Evolutionary conservation across 1,284 basidiomycete species (phyloP).

Genomic region (Coniferiporia weirii): DNA sequence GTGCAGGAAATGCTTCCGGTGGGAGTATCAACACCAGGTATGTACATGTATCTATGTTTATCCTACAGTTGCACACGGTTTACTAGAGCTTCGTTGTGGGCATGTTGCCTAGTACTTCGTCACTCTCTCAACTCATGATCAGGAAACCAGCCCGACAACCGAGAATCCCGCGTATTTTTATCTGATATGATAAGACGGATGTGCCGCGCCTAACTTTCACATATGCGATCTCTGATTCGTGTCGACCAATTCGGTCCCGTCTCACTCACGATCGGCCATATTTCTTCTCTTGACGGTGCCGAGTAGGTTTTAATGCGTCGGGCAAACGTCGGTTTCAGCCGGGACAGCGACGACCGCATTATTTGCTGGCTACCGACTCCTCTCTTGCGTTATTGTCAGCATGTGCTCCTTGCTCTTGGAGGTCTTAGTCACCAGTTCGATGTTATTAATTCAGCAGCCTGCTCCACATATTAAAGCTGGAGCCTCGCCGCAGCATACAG

Average conservation of each 20-base stretch:
- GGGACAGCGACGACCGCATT: background rate
- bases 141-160: background rate
- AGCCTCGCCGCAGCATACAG: background rate
- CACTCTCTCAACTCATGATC: slow-evolving; percentile 1
- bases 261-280: background rate
- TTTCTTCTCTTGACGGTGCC: background rate
- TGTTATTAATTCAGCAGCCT: background rate
- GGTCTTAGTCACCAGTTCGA: background rate
- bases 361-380: background rate
- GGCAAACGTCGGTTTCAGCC: slow-evolving; percentile 11
- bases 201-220: too few species aligned
- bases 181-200: background rate
- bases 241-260: too few species aligned
- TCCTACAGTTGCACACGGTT: background rate
- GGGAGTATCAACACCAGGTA: slow-evolving; percentile 7
- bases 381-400: background rate
- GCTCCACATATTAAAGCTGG: slow-evolving; percentile 12
- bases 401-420: background rate
- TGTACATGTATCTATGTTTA: background rate
- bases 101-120: background rate
- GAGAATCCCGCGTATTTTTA: background rate
- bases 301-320: background rate
- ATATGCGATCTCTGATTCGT: background rate
- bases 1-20: slow-evolving; percentile 1
- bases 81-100: slow-evolving; percentile 2